Evolutionary conservation across 306 rosid species (phyloP), one percentile per base, ranked within the genome.

Genomic region (Herpetospermum pedunculosum): DNA sequence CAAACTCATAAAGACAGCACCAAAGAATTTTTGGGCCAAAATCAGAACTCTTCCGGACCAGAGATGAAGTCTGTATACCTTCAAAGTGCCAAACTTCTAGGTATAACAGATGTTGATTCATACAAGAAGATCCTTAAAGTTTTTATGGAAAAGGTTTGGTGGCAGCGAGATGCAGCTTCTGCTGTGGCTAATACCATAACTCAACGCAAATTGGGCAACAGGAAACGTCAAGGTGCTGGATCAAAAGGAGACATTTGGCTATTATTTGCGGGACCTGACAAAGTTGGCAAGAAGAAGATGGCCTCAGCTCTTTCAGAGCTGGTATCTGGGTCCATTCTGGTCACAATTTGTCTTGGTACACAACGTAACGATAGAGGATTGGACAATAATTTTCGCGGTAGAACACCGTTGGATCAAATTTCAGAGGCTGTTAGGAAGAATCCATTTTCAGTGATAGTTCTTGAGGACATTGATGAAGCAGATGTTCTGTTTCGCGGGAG

Each of bases 141-240:
- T 80, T 84, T 89, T 52, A 84, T 84, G 59, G 99, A 89, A 77
- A 87, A 89, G 86, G 96, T 95, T 35, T 92, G 99, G 96, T 95
- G 99, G 99, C 99, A 95, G 92, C 86, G 63, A 38, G 97, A 95
- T 59, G 99, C 97, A 60, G 99, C 96, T n/a, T 78, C 92, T 0
- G 82, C 90, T 9, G 85, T 95, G 65, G 99, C 99, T 55, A 83
- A 92, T 15, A 83, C 92, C 0, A 86, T 92, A 82, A 89, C 92
- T 35, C 83, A 83, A 29, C 88, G 97, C 76, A 89, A 84, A 85
- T 73, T 86, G 70, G 96, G 96, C 71, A 84, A 84, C 28, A 86
- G 97, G 67, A 91, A 81, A 80, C 80, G 86, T 63, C 86, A 84
- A 8, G 81, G 81, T 46, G 80, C 86, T 4, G 82, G 78, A 26